These are phyloP conservation scores for Cymbopogon citratus DNA, from an alignment of 176 grass and related monocot genomes.

Conservation along the genomic window DNA sequence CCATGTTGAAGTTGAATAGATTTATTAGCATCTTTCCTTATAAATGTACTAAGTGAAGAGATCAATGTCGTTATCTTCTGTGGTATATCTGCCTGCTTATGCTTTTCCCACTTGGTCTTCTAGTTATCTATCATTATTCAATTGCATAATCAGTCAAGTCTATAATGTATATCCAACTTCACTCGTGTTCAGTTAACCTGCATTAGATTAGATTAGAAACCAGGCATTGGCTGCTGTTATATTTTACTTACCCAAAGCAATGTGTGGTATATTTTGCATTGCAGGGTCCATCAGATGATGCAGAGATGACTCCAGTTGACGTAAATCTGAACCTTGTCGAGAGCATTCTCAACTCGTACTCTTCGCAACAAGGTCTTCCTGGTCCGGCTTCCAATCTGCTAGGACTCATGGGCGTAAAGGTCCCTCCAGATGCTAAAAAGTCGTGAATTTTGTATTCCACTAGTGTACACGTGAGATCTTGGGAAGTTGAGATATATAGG, in stretches of 20 bases:
- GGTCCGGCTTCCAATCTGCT: slow-evolving; percentile 91
- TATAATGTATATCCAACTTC: background rate
- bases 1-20: background rate
- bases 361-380: slow-evolving; percentile 87
- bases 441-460: slow-evolving; percentile 14
- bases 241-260: slow-evolving; percentile 2
- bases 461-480: background rate
- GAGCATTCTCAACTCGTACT: slow-evolving; percentile 82
- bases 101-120: background rate
- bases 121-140: background rate
- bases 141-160: background rate
- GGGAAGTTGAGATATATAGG: background rate
- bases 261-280: background rate
- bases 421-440: slow-evolving; percentile 61
- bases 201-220: background rate
- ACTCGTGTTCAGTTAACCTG: background rate
- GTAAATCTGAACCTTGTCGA: slow-evolving; percentile 89
- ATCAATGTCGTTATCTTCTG: background rate
- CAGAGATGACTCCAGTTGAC: slow-evolving; percentile 79
- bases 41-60: background rate
- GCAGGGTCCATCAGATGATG: slow-evolving; percentile 63
- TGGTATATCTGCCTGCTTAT: background rate
- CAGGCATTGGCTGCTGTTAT: background rate
- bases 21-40: background rate
- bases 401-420: slow-evolving; percentile 84